Percentiles rank a stretch among this genome's conserved stretches.
Conservation (phyloP, 1,139 yeast species). For the Zhuliangozyma blackwelliae region DNA sequence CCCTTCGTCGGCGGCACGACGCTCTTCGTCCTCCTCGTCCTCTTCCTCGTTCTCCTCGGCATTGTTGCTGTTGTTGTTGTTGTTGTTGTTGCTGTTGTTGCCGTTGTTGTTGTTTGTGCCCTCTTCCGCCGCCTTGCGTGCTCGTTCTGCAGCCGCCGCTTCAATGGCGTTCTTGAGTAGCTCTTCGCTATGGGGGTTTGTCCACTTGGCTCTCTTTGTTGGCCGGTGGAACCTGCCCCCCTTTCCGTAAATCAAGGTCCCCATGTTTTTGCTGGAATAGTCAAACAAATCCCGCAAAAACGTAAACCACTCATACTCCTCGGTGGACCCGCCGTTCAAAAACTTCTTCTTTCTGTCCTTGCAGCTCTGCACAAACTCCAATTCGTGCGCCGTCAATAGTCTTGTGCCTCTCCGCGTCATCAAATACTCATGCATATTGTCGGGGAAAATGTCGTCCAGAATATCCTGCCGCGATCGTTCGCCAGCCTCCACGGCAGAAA, state of each 20-base stretch:
- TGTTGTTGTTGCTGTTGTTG: constrained; percentile 1
- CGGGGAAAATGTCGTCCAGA: constrained; percentile 73
- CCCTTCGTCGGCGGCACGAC: constrained; percentile 21
- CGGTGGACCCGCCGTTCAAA: constrained; percentile 36
- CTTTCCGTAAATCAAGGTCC: constrained; percentile 67
- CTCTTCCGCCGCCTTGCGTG: background rate
- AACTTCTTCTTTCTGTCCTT: constrained; percentile 62
- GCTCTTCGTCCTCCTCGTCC: background rate
- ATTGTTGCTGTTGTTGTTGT: background rate
- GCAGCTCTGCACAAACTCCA: constrained; percentile 69
- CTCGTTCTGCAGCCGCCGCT: background rate
- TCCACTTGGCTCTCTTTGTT: constrained; percentile 9
- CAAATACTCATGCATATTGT: constrained; percentile 49
- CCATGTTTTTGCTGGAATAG: constrained; percentile 72
- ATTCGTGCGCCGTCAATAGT: constrained; percentile 60
- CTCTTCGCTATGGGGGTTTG: constrained; percentile 26
- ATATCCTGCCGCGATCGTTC: constrained; percentile 66
- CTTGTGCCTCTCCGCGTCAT: constrained; percentile 19
- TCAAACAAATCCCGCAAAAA: constrained; percentile 64
- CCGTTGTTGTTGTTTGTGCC: constrained; percentile 1
- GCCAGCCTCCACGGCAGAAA: constrained; percentile 77
- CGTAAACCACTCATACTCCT: constrained; percentile 31
- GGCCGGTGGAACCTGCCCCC: constrained; percentile 31
- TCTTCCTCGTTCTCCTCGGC: background rate
- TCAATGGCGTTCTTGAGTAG: constrained; percentile 8